phyloP scores from a whole-genome alignment of 2,329 filamentous ascomycete species.

The Cladosporium cucumerinum region DNA sequence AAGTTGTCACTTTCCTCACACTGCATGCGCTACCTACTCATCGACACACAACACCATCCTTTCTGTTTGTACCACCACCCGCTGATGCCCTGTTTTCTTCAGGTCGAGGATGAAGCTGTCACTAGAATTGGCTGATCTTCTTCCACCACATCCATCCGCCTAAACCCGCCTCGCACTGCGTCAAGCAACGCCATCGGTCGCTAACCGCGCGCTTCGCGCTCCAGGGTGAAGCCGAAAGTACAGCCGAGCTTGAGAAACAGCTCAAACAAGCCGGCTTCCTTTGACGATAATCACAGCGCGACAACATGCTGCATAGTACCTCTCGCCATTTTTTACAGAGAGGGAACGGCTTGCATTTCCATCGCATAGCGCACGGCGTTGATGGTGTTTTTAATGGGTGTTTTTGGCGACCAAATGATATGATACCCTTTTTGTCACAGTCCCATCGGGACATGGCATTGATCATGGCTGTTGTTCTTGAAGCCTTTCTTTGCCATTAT shows the following conservation, averaged over 20 bases:
- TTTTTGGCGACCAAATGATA: constrained; percentile 15
- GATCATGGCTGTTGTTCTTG: constrained; percentile 30
- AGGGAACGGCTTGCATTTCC: constrained; percentile 32
- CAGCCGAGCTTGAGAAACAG: constrained; percentile 29
- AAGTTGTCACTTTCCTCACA: constrained; percentile 45
- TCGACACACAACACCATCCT: background rate
- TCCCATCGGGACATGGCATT: constrained; percentile 9
- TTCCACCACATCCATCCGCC: constrained; percentile 15
- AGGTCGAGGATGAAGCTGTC: constrained; percentile 42
- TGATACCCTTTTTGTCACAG: constrained; percentile 16
- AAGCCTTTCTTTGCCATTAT: constrained; percentile 25
- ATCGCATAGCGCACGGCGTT: constrained; percentile 28
- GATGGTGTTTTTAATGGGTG: constrained; percentile 27
- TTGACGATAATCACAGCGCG: constrained; percentile 16
- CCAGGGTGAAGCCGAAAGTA: constrained; percentile 26
- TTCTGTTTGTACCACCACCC: constrained; percentile 25
- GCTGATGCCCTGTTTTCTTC: constrained; percentile 29
- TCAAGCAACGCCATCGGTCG: constrained; percentile 11
- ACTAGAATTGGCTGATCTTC: constrained; percentile 61
- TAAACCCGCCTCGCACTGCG: constrained; percentile 19
- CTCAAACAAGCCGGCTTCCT: constrained; percentile 28
- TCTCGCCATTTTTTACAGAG: constrained; percentile 21
- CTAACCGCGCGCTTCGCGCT: constrained; percentile 15
- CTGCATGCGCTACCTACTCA: background rate
- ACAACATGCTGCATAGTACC: constrained; percentile 30